Percentiles rank a stretch among this genome's conserved stretches.
phyloP scores from a whole-genome alignment of 305 asterid genomes.

The Caryopteris hybrid region DNA sequence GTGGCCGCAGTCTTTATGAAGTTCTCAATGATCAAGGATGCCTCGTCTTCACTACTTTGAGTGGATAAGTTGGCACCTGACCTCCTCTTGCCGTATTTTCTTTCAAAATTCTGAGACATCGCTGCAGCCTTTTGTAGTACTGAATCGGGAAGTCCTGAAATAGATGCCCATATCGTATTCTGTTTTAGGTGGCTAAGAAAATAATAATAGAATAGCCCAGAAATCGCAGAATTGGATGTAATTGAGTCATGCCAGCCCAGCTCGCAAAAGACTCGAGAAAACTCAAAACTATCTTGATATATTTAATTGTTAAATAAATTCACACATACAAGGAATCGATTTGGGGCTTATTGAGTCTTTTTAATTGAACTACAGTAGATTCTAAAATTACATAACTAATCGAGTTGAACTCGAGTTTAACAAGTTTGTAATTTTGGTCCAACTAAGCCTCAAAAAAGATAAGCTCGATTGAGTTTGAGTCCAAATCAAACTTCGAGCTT shows the following conservation, averaged over 20 bases:
- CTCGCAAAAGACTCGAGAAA: neutral
- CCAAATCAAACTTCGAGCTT: neutral
- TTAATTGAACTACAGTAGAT: too few relatives aligned
- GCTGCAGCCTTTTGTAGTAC: conserved; percentile 72
- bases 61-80: conserved; percentile 9
- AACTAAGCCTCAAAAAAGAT: neutral
- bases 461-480: neutral
- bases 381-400: too few relatives aligned
- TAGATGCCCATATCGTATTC: conserved; percentile 4
- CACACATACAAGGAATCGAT: too few relatives aligned
- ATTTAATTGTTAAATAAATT: too few relatives aligned
- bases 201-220: neutral
- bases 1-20: conserved; percentile 29
- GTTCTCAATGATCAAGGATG: conserved; percentile 30
- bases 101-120: conserved; percentile 75
- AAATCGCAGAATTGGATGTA: neutral
- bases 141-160: conserved; percentile 78
- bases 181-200: neutral
- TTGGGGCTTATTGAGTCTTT: too few relatives aligned
- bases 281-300: too few relatives aligned
- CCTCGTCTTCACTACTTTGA: conserved; percentile 43
- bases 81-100: conserved; percentile 42
- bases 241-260: neutral
- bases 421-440: neutral
- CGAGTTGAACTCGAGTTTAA: neutral